Conservation (phyloP, 495 filamentous ascomycete genomes). For the Tuber microsphaerosporum region DNA sequence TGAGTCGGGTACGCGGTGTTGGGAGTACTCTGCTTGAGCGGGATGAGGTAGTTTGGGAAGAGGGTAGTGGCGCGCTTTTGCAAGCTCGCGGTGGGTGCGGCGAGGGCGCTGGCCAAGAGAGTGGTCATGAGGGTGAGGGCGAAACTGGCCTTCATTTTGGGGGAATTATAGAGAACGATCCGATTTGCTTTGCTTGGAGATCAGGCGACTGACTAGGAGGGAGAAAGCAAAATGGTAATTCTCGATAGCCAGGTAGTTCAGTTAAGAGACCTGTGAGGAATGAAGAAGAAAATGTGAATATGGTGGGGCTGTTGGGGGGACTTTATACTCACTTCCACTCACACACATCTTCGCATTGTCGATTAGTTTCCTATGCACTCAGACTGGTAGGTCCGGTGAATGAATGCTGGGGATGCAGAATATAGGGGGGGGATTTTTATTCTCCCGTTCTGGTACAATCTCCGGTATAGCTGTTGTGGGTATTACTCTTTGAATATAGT, state of each 20-base stretch:
- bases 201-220: not conserved
- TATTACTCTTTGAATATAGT: not conserved
- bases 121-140: conserved; percentile 8
- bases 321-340: not conserved
- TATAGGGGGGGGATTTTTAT: not conserved
- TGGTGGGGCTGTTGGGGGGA: not conserved
- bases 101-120: conserved; percentile 8
- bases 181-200: not conserved
- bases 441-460: not conserved
- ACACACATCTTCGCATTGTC: not conserved
- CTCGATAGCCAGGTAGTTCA: not conserved
- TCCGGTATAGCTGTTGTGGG: not conserved
- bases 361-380: not conserved
- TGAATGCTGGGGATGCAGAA: not conserved
- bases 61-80: conserved; percentile 13
- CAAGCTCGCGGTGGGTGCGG: conserved; percentile 6
- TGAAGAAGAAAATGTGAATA: not conserved
- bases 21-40: conserved; percentile 15
- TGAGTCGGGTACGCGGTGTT: conserved; percentile 20
- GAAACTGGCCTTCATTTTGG: not conserved
- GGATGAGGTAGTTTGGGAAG: conserved; percentile 28
- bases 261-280: not conserved
- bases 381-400: not conserved
- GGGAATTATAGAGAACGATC: not conserved
- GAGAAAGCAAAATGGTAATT: not conserved